Evolutionary conservation across 2,329 filamentous ascomycete genomes (phyloP).

Genomic region (Aspergillus flavus): DNA sequence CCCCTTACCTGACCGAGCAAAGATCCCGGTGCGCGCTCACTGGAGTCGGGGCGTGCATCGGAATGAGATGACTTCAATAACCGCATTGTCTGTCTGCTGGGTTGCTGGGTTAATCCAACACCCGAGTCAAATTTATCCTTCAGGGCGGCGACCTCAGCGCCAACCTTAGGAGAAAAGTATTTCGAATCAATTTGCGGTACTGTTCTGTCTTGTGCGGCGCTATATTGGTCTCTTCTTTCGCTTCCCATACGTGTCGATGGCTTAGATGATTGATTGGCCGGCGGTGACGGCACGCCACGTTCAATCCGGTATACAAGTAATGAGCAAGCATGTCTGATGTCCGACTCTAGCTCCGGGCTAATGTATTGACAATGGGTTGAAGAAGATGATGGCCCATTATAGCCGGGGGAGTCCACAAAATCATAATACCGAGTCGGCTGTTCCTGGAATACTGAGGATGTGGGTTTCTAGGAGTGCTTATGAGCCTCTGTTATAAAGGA

Average conservation of each 20-base stretch:
- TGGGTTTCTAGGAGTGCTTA: constrained; percentile 17
- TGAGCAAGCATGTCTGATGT: constrained; percentile 40
- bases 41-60: constrained; percentile 11
- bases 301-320: constrained; percentile 35
- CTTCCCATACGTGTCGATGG: neutral
- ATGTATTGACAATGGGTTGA: constrained; percentile 39
- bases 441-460: constrained; percentile 16
- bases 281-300: constrained; percentile 19
- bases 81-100: constrained; percentile 21
- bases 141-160: constrained; percentile 8
- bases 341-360: constrained; percentile 34
- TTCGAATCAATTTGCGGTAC: constrained; percentile 17
- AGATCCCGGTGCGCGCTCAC: constrained; percentile 1
- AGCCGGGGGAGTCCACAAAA: constrained; percentile 38
- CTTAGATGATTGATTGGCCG: neutral
- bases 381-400: constrained; percentile 34
- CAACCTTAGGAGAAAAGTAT: constrained; percentile 9
- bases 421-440: constrained; percentile 32
- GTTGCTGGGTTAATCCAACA: constrained; percentile 23
- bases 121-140: constrained; percentile 27
- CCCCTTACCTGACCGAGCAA: constrained; percentile 12
- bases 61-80: constrained; percentile 16
- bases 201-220: neutral
- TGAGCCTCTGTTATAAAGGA: neutral
- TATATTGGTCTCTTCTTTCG: neutral